These are phyloP conservation scores for Cephaloascus fragrans DNA, from an alignment of 805 yeast species.

Conservation along the genomic window DNA sequence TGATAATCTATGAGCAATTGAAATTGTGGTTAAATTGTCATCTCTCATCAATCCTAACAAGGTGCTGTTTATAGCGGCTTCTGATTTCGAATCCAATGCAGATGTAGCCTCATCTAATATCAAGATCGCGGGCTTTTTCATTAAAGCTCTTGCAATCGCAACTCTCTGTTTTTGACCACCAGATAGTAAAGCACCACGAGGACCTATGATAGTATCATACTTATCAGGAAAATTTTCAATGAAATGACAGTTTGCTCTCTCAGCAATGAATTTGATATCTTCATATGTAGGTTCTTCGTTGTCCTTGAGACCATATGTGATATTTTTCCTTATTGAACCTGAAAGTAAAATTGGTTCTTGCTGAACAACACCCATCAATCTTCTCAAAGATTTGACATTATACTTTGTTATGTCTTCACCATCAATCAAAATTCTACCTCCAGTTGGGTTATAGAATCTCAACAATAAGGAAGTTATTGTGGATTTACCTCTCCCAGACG, in stretches of 20 bases:
- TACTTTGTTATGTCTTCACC: conserved; percentile 51
- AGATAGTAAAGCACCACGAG: conserved; percentile 79
- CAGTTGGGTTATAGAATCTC: conserved; percentile 72
- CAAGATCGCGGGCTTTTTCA: conserved; percentile 70
- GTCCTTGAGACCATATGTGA: conserved; percentile 56
- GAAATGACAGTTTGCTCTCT: conserved; percentile 70
- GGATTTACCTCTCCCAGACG: conserved; percentile 95
- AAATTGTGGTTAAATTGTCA: conserved; percentile 60
- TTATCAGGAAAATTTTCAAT: conserved; percentile 72
- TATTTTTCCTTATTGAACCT: conserved; percentile 78
- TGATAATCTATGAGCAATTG: conserved; percentile 85
- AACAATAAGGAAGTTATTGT: conserved; percentile 73
- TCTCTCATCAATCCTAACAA: conserved; percentile 43
- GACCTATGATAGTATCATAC: conserved; percentile 74
- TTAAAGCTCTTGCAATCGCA: conserved; percentile 80
- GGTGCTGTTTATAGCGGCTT: conserved; percentile 73
- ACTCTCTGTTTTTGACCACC: conserved; percentile 95
- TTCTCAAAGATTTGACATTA: conserved; percentile 64
- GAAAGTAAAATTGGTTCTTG: conserved; percentile 89
- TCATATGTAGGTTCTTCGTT: conserved; percentile 44
- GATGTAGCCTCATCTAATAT: conserved; percentile 93
- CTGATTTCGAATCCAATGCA: conserved; percentile 84
- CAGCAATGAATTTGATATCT: conserved; percentile 50
- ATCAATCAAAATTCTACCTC: conserved; percentile 59
- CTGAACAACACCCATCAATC: conserved; percentile 78